These are phyloP conservation scores for Candida boleticola DNA, from an alignment of 805 yeast genomes.

Conservation along the genomic window DNA sequence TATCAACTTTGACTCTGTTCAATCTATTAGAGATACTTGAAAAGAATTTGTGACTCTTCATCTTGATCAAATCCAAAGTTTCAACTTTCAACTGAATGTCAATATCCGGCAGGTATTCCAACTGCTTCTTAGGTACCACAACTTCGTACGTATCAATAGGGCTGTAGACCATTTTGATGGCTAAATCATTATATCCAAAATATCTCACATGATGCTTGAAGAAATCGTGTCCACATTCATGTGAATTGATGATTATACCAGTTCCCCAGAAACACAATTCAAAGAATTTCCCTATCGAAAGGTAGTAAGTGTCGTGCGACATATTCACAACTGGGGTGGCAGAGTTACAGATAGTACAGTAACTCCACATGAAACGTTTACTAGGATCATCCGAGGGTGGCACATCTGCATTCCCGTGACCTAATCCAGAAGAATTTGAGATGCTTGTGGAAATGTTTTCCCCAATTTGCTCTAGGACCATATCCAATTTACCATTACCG, in stretches of 20 bases:
- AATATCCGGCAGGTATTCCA: constrained; percentile 69
- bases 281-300: constrained; percentile 89
- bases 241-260: constrained; percentile 19
- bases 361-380: constrained; percentile 86
- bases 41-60: constrained; percentile 61
- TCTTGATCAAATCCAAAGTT: constrained; percentile 50
- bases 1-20: constrained; percentile 72
- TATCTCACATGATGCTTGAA: constrained; percentile 79
- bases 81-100: constrained; percentile 70
- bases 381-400: constrained; percentile 21
- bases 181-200: constrained; percentile 77
- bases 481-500: constrained; percentile 79
- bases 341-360: constrained; percentile 74
- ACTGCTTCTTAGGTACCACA: constrained; percentile 67
- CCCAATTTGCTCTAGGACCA: constrained; percentile 57
- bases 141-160: constrained; percentile 76
- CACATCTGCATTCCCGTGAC: constrained; percentile 31
- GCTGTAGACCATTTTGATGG: constrained; percentile 76
- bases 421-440: constrained; percentile 24
- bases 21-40: constrained; percentile 68
- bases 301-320: constrained; percentile 85
- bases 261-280: constrained; percentile 78
- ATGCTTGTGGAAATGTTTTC: constrained; percentile 13
- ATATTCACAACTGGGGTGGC: constrained; percentile 76
- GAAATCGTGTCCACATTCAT: constrained; percentile 73